Conservation (phyloP, 1,139 yeast species). For the Debaryomyces robertsiae region DNA sequence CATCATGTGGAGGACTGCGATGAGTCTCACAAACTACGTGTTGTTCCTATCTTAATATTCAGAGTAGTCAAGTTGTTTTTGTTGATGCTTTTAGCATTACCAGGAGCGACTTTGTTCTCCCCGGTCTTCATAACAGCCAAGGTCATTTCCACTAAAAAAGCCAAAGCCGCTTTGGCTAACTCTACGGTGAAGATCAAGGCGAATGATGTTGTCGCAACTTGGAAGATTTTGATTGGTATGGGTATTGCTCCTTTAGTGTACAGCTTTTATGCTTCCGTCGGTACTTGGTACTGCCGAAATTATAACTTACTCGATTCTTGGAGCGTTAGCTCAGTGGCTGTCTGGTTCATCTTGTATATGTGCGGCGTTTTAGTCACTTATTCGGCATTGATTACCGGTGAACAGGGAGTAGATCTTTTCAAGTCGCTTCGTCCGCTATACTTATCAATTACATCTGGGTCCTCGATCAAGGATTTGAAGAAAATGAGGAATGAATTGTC, state of each 20-base stretch:
- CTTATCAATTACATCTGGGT: slow-evolving; percentile 65
- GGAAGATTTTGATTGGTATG: slow-evolving; percentile 91
- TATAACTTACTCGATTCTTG: slow-evolving; percentile 11
- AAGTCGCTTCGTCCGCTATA: slow-evolving; percentile 83
- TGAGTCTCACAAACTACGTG: slow-evolving; percentile 46
- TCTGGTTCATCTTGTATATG: slow-evolving; percentile 53
- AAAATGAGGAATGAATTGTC: slow-evolving; percentile 40
- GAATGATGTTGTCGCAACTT: slow-evolving; percentile 90
- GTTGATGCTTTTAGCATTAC: slow-evolving; percentile 67
- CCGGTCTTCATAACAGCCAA: slow-evolving; percentile 87
- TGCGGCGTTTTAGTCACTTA: slow-evolving; percentile 75
- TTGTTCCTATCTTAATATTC: slow-evolving; percentile 48
- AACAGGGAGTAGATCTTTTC: slow-evolving; percentile 85
- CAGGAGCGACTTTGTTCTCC: slow-evolving; percentile 81
- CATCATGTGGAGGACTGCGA: slow-evolving; percentile 80
- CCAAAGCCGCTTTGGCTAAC: slow-evolving; percentile 77
- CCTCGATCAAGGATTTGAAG: slow-evolving; percentile 57
- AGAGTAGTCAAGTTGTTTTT: slow-evolving; percentile 58
- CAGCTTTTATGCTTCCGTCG: slow-evolving; percentile 72
- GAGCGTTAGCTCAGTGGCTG: slow-evolving; percentile 26
- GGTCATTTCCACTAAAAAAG: slow-evolving; percentile 68
- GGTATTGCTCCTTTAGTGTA: slow-evolving; percentile 88
- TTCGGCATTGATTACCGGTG: slow-evolving; percentile 88
- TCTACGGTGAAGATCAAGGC: slow-evolving; percentile 91
- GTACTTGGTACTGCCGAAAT: slow-evolving; percentile 51